Evolutionary conservation across 2,329 filamentous ascomycete genomes (phyloP).

Genomic region (Reticulascus tulasneorum): DNA sequence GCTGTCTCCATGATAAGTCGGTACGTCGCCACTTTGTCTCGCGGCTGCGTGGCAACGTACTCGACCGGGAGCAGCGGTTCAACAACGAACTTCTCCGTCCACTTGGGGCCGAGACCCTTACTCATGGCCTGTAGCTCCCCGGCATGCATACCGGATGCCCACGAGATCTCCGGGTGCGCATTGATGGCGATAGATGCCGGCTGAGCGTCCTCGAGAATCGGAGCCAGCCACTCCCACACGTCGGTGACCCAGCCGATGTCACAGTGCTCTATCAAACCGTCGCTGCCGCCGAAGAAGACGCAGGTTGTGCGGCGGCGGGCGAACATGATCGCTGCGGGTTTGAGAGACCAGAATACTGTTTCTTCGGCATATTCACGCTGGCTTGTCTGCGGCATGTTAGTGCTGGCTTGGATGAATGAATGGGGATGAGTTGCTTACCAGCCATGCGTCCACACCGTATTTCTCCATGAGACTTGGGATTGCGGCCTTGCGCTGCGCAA

Average conservation of each 20-base stretch:
- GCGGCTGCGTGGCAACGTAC: constrained; percentile 40
- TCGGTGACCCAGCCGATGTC: constrained; percentile 15
- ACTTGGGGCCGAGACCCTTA: constrained; percentile 30
- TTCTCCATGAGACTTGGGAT: constrained; percentile 40
- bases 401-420: background rate
- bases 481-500: constrained; percentile 32
- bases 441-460: constrained; percentile 44
- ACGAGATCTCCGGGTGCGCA: constrained; percentile 39
- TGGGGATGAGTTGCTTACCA: constrained; percentile 26
- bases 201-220: constrained; percentile 30
- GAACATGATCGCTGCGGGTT: constrained; percentile 40
- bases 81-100: constrained; percentile 35
- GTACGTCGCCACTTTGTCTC: constrained; percentile 37
- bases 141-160: constrained; percentile 43
- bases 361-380: constrained; percentile 50
- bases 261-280: constrained; percentile 33
- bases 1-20: constrained; percentile 43
- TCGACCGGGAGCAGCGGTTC: constrained; percentile 42
- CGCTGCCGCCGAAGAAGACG: too few species aligned
- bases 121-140: constrained; percentile 37
- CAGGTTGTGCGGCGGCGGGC: constrained; percentile 46
- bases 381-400: constrained; percentile 32
- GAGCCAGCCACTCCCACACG: constrained; percentile 36
- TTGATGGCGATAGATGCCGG: constrained; percentile 39
- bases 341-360: constrained; percentile 48